These are phyloP conservation scores for Barnettozyma californica DNA, from an alignment of 805 yeast genomes.

Conservation along the genomic window DNA sequence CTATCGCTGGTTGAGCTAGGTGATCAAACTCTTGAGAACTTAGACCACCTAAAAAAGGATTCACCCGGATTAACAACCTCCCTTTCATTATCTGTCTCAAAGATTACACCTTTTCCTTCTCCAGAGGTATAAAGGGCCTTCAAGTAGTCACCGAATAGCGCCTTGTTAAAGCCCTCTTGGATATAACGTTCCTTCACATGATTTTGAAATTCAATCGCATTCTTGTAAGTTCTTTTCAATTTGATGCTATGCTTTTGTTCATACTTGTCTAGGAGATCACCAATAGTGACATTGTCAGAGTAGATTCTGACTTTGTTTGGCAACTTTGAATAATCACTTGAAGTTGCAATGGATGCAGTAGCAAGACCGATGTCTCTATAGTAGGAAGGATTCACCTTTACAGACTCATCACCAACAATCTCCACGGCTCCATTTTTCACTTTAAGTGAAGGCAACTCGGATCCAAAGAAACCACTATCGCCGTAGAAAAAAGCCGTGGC, in stretches of 20 bases:
- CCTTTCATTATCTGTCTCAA: constrained; percentile 26
- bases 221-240: constrained; percentile 14
- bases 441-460: background rate
- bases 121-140: constrained; percentile 31
- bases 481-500: constrained; percentile 39
- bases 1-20: background rate
- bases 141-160: constrained; percentile 35
- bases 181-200: background rate
- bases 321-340: constrained; percentile 16
- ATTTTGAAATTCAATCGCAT: constrained; percentile 22
- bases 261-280: constrained; percentile 35
- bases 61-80: constrained; percentile 43
- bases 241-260: constrained; percentile 34
- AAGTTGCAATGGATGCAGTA: background rate
- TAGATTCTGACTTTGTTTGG: constrained; percentile 41
- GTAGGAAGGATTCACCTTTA: background rate
- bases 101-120: constrained; percentile 33
- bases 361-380: background rate
- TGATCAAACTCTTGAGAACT: constrained; percentile 13
- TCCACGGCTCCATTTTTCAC: background rate
- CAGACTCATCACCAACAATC: background rate
- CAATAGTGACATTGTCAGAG: constrained; percentile 36
- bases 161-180: constrained; percentile 26
- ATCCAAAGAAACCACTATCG: constrained; percentile 20
- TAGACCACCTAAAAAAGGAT: constrained; percentile 38